Evolutionary conservation across 2,329 filamentous ascomycete species (phyloP), one percentile per base, ranked within the genome.

Genomic region (Fusarium oxysporum): DNA sequence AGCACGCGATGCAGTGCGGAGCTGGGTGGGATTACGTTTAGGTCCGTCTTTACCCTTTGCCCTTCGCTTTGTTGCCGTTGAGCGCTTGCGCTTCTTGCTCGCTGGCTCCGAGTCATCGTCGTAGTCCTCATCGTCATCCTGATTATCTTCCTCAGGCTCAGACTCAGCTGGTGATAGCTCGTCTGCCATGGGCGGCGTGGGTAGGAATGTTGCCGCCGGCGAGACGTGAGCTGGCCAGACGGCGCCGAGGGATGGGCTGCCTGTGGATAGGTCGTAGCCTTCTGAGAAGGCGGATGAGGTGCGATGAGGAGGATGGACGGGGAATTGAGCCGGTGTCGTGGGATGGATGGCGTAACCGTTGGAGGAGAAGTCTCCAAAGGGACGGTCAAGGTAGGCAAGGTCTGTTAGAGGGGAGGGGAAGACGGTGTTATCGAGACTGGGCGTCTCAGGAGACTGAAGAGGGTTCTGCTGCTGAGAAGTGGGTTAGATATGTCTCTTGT

Each of bases 221-320:
- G 75, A 77, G 58, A 75, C 66, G 21, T 77, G 74, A 28, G 74
- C 57, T 21, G 74, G 70, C 75, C 75, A 77, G n/a, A 77, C 53
- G 19, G 65, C 50, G 14, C 66, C 53, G 7, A 66, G 63, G 16
- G 73, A 73, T 16, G 71, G 72, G 35, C 67, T 73, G 30, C 23
- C 65, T 10, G 65, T 63, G 32, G 69, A 65, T 10, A 77, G 59
- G 54, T 74, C 69, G 65, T 74, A 77, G 33, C 73, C 62, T 50
- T 73, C 75, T 19, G 75, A 66, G 54, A 76, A 63, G 43, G 63
- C 56, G 1, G 66, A 64, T 25, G 74, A 71, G 40, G 58, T 72
- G n/a, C 73, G 62, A 41, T 69, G 73, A 59, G 67, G 61, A 9
- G 66, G 53, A 5, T 57, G 67, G 41, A 72, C 64, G 13, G 73